Evolutionary conservation across 2,329 filamentous ascomycete species (phyloP).

Genomic region (Biscogniauxia marginata): DNA sequence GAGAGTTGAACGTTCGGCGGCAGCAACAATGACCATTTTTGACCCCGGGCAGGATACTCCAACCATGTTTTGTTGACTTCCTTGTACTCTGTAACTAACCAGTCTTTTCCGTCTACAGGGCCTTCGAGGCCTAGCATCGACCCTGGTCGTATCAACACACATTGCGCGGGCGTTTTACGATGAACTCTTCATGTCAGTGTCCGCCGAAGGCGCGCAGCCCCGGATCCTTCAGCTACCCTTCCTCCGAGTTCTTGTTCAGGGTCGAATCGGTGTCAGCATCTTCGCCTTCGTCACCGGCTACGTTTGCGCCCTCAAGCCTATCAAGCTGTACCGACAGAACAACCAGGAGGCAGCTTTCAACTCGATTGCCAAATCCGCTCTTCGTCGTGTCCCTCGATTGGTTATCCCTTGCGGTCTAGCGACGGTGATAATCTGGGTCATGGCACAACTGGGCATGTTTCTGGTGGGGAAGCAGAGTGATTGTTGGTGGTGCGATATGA

Average conservation of each 20-base stretch:
- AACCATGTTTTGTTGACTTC: not conserved
- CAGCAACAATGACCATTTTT: not conserved
- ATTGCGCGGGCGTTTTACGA: constrained; percentile 50
- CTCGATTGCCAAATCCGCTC: constrained; percentile 55
- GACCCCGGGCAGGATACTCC: too few species aligned
- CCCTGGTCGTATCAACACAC: constrained; percentile 55
- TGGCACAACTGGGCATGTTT: constrained; percentile 55
- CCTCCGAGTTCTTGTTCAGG: constrained; percentile 57
- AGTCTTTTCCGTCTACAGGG: constrained; percentile 40
- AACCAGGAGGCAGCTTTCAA: constrained; percentile 52
- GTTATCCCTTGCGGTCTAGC: constrained; percentile 56
- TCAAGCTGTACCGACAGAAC: constrained; percentile 53
- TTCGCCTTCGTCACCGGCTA: constrained; percentile 66
- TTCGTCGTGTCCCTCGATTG: constrained; percentile 57
- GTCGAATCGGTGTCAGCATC: constrained; percentile 64
- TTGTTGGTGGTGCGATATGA: constrained; percentile 57
- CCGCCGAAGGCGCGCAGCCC: constrained; percentile 42
- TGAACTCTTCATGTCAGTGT: constrained; percentile 47
- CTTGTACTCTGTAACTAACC: constrained; percentile 1
- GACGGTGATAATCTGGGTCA: constrained; percentile 53
- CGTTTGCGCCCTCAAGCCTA: constrained; percentile 61
- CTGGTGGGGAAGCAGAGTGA: constrained; percentile 54
- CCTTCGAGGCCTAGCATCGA: constrained; percentile 54
- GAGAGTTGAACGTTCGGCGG: not conserved
- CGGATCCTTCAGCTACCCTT: constrained; percentile 57